These are phyloP conservation scores for Biscutella laevigata DNA, from an alignment of 441 rosid species.

Conservation along the genomic window DNA sequence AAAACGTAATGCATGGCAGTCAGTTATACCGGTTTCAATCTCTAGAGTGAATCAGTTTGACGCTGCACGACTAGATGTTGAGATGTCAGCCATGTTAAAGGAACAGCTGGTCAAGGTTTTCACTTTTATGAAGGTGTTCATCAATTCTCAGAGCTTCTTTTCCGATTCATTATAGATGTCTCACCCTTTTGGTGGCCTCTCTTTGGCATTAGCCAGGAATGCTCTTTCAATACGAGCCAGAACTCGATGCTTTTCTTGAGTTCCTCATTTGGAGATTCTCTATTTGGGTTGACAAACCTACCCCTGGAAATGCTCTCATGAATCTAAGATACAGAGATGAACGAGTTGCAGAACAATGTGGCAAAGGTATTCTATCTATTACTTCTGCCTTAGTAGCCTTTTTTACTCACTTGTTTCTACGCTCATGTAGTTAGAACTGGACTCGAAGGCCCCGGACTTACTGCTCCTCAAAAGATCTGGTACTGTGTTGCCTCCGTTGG, in stretches of 20 bases:
- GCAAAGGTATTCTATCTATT: slow-evolving; percentile 33
- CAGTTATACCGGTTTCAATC: slow-evolving; percentile 52
- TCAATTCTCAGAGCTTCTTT: not conserved
- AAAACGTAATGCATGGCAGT: slow-evolving; percentile 44
- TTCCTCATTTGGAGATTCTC: slow-evolving; percentile 97
- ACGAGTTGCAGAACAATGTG: slow-evolving; percentile 39
- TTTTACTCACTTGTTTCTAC: not conserved
- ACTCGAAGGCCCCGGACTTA: slow-evolving; percentile 86
- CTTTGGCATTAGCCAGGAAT: slow-evolving; percentile 88
- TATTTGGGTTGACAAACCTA: slow-evolving; percentile 95
- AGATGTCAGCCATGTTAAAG: slow-evolving; percentile 92
- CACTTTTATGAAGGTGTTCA: slow-evolving; percentile 76
- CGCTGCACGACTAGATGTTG: slow-evolving; percentile 83
- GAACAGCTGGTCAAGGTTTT: slow-evolving; percentile 87
- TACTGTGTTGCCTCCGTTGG: slow-evolving; percentile 89
- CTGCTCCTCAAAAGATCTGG: slow-evolving; percentile 75
- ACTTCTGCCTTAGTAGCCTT: not conserved
- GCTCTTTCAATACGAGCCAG: slow-evolving; percentile 94
- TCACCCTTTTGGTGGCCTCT: slow-evolving; percentile 13
- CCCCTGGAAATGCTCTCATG: slow-evolving; percentile 89
- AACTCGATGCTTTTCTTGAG: slow-evolving; percentile 95
- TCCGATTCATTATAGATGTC: slow-evolving; percentile 23
- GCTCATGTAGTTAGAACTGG: slow-evolving; percentile 66
- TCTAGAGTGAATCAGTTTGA: slow-evolving; percentile 95
- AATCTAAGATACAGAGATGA: slow-evolving; percentile 86